A percentile compares a stretch with the other conserved stretches of the same genome.
Evolutionary conservation across 257 asterid species (phyloP).

Genomic region (Scutellaria barbata): DNA sequence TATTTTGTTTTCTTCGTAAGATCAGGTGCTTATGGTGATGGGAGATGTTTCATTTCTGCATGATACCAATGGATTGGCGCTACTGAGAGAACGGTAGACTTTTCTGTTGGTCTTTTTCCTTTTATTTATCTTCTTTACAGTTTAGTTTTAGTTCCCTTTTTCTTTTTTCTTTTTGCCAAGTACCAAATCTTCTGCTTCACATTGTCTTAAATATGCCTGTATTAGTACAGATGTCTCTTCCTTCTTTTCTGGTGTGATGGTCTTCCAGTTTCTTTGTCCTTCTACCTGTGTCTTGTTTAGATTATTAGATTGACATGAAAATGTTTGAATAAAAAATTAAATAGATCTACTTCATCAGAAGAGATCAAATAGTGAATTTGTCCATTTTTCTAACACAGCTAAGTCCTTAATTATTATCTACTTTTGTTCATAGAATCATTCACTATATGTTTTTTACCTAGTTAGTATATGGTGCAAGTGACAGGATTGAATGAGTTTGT

Average conservation of each 20-base stretch:
- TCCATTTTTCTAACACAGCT: background rate
- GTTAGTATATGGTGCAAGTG: background rate
- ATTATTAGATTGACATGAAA: background rate
- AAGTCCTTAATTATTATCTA: conserved; percentile 6
- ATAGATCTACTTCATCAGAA: background rate
- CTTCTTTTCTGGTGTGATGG: background rate
- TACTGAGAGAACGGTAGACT: conserved; percentile 67
- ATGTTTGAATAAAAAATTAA: background rate
- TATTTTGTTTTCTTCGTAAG: conserved; percentile 17
- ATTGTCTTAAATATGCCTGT: conserved; percentile 7
- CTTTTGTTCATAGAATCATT: background rate
- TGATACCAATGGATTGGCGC: conserved; percentile 90
- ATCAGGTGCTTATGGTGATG: conserved; percentile 71
- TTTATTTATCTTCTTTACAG: conserved; percentile 6
- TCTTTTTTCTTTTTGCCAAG: background rate
- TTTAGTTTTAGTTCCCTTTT: background rate
- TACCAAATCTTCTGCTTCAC: conserved; percentile 26
- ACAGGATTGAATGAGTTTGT: background rate
- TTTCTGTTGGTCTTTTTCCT: conserved; percentile 19
- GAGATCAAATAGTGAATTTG: background rate
- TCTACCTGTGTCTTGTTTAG: conserved; percentile 1
- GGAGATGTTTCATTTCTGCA: conserved; percentile 96
- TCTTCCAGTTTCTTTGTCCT: background rate
- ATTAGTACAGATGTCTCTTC: background rate
- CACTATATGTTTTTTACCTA: background rate